Evolutionary conservation across 371 early-diverging fungal species (phyloP), one percentile per base, ranked within the genome.

Genomic region (Mortierella sp.): DNA sequence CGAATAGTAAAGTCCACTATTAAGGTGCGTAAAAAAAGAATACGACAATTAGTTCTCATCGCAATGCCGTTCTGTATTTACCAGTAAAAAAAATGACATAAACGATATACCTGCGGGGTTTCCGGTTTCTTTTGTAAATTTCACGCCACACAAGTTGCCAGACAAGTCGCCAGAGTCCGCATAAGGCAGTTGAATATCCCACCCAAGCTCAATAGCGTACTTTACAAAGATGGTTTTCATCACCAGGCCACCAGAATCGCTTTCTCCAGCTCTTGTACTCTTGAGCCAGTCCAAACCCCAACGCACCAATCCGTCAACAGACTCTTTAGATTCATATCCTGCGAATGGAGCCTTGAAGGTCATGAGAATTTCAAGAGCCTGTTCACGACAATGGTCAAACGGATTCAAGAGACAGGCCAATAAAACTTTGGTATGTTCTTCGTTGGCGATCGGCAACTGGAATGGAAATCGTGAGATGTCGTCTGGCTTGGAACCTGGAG

Each of bases 221-320:
- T 94, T 94, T 52, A 87, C 87, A 84, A 95, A 96, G 43, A 96
- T 78, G 72, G 94, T 84, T 40, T 94, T 90, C 68, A 96, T 86
- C 2, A 96, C 78, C 78, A 92, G 88, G 14, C 94, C 94, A 26
- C 96, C 97, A 75, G 93, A 90, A 61, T 95, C 95, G 75, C 95
- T 93, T 76, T 96, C 95, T 28, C 90, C 90, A 8, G 95, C 93
- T 30, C 94, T 84, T 2, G 93, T 91, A 75, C 93, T 94, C 45
- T 83, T 87, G 22, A 93, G 86, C 64, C 89, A 84, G 61, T 85
- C 84, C 58, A 94, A 66, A 10, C 92, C 94, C 86, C 91, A 91
- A 75, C 87, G 86, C 5, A 94, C 81, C 70, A 94, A 73, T 11
- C 87, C 71, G 49, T 89, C 88, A 1, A 88, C 90, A 35, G 85